Evolutionary conservation across 208 protist species (phyloP), one percentile per base, ranked within the genome.

Genomic region (Trypanosoma conorhini): DNA sequence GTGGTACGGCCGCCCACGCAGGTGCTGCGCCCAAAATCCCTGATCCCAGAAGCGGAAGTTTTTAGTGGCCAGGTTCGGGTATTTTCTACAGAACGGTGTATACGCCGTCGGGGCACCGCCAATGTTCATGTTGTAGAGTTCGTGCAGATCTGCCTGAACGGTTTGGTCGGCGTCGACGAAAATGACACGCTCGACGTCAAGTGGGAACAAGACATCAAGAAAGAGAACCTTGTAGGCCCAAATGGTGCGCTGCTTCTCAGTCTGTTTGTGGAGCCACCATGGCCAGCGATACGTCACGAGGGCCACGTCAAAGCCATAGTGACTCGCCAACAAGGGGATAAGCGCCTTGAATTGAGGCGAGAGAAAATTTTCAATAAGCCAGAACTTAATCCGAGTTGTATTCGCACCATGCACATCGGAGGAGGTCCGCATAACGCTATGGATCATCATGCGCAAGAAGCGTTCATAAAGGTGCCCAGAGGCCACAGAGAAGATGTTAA

Each of bases 211-310:
- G 3, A 99, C 98, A 81, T 99, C 99, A 2, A 99, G 83, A 86
- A 99, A 99, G 9, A 99, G 87, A 60, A 99, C 98, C 82, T 99
- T 99, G 86, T 99, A 98, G 19, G 85, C 99, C 99, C 98, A 99
- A 72, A 99, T 99, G 17, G 96, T 96, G 42, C 99, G 89, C 79
- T 99, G 95, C 91, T 99, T 99, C 57, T 99, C 91, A 21, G 88
- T 93, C 83, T 99, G 98, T 70, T 80, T 77, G 55, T 85, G 75
- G 42, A 99, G 81, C 97, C 98, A 99, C 62, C 65, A 83, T 56
- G 99, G 99, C 99, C 99, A 99, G 71, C 98, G 90, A 85, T 99
- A 99, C 9, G 85, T 97, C 3, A 99, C 94, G 48, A 99, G 92
- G 40, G 77, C 77, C 10, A 97, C 94, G 55, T 98, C 89, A 79